Evolutionary conservation across 345 rosid genomes (phyloP).

Genomic region (Eucalyptus decipiens): DNA sequence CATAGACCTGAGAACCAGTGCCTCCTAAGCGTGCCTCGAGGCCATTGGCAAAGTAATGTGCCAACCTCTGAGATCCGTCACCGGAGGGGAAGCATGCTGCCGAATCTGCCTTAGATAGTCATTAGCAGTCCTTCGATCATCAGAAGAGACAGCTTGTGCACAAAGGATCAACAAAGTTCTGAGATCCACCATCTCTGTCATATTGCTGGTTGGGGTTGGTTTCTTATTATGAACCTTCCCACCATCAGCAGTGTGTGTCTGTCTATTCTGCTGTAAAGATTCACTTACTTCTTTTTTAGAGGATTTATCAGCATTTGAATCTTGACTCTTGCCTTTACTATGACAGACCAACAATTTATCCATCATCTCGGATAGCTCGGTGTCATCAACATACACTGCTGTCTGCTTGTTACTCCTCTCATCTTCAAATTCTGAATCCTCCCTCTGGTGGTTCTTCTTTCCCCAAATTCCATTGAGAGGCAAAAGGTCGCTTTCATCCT

Average conservation of each 20-base stretch:
- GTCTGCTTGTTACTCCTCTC: conserved; percentile 39
- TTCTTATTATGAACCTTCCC: conserved; percentile 31
- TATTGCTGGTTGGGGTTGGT: conserved; percentile 7
- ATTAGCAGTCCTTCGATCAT: conserved; percentile 52
- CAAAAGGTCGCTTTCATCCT: background rate
- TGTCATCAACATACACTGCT: conserved; percentile 18
- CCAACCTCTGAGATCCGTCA: conserved; percentile 64
- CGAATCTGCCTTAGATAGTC: conserved; percentile 66
- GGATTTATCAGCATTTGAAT: background rate
- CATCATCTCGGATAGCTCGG: conserved; percentile 30
- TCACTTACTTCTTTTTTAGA: background rate
- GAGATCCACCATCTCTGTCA: conserved; percentile 47
- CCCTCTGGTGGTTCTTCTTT: conserved; percentile 28
- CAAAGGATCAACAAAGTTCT: conserved; percentile 60
- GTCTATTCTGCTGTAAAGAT: conserved; percentile 4
- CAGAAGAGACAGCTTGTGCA: conserved; percentile 66
- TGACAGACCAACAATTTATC: conserved; percentile 30
- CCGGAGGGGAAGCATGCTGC: conserved; percentile 58
- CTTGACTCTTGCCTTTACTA: background rate
- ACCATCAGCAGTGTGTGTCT: conserved; percentile 10
- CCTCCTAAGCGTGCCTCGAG: conserved; percentile 78
- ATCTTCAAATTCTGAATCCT: conserved; percentile 21
- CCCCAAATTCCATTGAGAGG: conserved; percentile 1
- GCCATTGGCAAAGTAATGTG: conserved; percentile 66
- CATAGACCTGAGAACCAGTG: conserved; percentile 38